These are phyloP conservation scores for Pecoramyces ruminantium DNA, from an alignment of 192 early-diverging fungal genomes.

Conservation along the genomic window DNA sequence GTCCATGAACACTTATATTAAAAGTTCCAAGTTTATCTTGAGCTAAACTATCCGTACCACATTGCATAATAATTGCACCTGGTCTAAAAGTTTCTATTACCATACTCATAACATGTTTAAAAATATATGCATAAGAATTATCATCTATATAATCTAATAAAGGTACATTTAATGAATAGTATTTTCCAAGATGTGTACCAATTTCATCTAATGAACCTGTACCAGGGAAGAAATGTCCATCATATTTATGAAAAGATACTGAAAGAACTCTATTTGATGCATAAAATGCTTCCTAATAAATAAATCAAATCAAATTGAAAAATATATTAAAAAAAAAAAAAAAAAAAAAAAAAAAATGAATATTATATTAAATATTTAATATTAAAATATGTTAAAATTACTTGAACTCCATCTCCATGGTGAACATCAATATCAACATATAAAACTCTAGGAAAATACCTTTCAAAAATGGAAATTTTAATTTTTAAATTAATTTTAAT, in stretches of 20 bases:
- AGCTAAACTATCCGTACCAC: constrained; percentile 89
- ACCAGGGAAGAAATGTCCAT: constrained; percentile 89
- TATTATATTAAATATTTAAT: too few species aligned
- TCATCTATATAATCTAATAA: constrained; percentile 91
- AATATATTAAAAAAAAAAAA: background rate
- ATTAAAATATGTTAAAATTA: too few species aligned
- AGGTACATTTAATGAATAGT: constrained; percentile 89
- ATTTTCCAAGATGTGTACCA: constrained; percentile 70
- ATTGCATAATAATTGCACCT: constrained; percentile 79
- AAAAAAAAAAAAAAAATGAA: too few species aligned
- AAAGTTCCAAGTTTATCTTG: constrained; percentile 87
- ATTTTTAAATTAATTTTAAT: too few species aligned
- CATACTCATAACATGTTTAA: constrained; percentile 63
- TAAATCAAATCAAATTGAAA: background rate
- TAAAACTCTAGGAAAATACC: constrained; percentile 48
- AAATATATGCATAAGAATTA: constrained; percentile 72
- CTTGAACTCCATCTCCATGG: constrained; percentile 68
- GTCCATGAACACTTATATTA: constrained; percentile 84
- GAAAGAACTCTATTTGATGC: constrained; percentile 90
- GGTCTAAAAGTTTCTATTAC: constrained; percentile 93
- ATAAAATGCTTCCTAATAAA: constrained; percentile 67
- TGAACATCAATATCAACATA: constrained; percentile 23
- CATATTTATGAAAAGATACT: constrained; percentile 85
- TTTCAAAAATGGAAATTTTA: too few species aligned
- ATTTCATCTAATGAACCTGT: constrained; percentile 81